phyloP scores from a whole-genome alignment of 768 basidiomycete genomes.

The Ephemerocybe angulata region DNA sequence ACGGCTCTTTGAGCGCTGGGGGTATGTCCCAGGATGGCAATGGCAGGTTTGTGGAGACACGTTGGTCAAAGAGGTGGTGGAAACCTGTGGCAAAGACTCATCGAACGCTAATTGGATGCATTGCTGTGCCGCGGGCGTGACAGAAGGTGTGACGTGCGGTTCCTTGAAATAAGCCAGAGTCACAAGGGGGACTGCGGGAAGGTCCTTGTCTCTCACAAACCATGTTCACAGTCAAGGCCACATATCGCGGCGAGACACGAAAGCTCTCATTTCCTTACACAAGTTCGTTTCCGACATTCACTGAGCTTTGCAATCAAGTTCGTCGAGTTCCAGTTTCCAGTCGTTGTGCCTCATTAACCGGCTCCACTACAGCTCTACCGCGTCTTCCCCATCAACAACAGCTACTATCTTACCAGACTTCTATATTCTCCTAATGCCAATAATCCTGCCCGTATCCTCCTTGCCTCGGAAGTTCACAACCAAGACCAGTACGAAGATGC shows the following conservation, averaged over 20 bases:
- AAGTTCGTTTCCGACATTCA: slow-evolving; percentile 58
- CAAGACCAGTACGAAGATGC: slow-evolving; percentile 54
- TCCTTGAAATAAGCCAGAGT: not conserved
- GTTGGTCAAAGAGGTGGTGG: no score
- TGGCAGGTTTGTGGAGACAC: no score
- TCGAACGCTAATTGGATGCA: not conserved
- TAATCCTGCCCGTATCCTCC: slow-evolving; percentile 52
- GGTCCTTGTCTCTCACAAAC: slow-evolving; percentile 23
- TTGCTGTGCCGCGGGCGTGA: slow-evolving; percentile 1
- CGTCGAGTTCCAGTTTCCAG: slow-evolving; percentile 17
- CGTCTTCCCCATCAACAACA: slow-evolving; percentile 60
- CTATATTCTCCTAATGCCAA: slow-evolving; percentile 64
- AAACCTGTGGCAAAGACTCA: not conserved
- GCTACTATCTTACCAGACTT: slow-evolving; percentile 62
- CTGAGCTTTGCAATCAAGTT: slow-evolving; percentile 63
- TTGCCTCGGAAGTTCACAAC: slow-evolving; percentile 57
- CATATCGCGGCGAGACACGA: slow-evolving; percentile 66
- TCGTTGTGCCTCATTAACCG: slow-evolving; percentile 15
- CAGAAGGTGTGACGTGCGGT: not conserved
- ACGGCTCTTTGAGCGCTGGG: no score
- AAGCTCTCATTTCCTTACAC: slow-evolving; percentile 54
- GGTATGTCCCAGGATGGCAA: no score
- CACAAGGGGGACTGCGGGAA: not conserved
- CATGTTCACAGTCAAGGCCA: slow-evolving; percentile 81
- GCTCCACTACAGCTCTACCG: slow-evolving; percentile 53